A percentile compares a stretch with the other conserved stretches of the same genome.
Conservation (phyloP, 2,329 filamentous ascomycete species). For the Calonectria crousiana region DNA sequence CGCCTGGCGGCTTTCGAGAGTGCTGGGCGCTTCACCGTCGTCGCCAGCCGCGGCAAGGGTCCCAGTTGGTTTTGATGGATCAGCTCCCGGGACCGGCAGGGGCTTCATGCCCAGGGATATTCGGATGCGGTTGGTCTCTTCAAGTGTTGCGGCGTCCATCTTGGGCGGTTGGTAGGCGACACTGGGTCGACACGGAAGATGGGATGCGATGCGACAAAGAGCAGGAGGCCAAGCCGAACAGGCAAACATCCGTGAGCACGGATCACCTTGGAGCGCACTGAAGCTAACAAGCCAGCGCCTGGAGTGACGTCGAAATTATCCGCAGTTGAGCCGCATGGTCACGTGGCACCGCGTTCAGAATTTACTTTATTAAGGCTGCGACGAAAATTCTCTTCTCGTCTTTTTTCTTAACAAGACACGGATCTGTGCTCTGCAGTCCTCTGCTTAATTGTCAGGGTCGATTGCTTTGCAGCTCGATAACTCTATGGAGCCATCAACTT, state of each 20-base stretch:
- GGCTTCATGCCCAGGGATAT: conserved; percentile 91
- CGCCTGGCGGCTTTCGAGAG: conserved; percentile 83
- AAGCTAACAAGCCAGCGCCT: conserved; percentile 14
- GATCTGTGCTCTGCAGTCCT: conserved; percentile 91
- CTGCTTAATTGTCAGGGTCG: conserved; percentile 74
- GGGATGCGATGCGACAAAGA: conserved; percentile 11
- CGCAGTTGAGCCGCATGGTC: conserved; percentile 2
- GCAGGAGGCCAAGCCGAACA: conserved; percentile 18
- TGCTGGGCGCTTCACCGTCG: conserved; percentile 79
- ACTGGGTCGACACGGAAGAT: not conserved
- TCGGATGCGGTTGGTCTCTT: conserved; percentile 94
- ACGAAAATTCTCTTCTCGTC: conserved; percentile 52
- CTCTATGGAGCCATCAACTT: conserved; percentile 80
- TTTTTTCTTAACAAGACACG: conserved; percentile 63
- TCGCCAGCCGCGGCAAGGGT: conserved; percentile 71
- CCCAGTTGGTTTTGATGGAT: conserved; percentile 46
- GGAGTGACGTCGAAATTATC: conserved; percentile 14
- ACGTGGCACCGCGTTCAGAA: conserved; percentile 31
- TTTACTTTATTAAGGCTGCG: conserved; percentile 42
- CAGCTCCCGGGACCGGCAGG: conserved; percentile 82
- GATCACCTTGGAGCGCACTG: conserved; percentile 29
- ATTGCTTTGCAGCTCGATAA: conserved; percentile 89
- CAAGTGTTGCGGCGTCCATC: conserved; percentile 81
- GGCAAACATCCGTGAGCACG: conserved; percentile 30
- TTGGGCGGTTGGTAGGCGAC: conserved; percentile 35